Evolutionary conservation across 2,329 filamentous ascomycete species (phyloP).

Genomic region (Erysiphe pulchra): DNA sequence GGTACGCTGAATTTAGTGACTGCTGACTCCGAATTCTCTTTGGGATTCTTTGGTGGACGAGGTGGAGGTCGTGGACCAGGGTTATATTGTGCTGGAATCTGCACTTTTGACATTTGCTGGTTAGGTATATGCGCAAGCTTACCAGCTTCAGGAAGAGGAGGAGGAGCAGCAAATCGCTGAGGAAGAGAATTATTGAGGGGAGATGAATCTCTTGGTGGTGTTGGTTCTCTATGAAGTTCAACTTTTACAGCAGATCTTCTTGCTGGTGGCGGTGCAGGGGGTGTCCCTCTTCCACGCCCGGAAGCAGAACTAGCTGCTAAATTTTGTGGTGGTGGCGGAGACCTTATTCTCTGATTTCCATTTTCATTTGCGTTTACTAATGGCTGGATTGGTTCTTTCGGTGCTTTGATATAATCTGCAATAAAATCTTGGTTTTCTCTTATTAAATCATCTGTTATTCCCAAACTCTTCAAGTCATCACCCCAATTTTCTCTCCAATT

Average conservation of each 20-base stretch:
- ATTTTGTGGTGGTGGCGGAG: slow-evolving; percentile 34
- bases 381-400: slow-evolving; percentile 23
- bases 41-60: slow-evolving; percentile 29
- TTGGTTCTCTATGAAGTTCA: slow-evolving; percentile 21
- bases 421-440: slow-evolving; percentile 44
- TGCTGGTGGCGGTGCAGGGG: slow-evolving; percentile 30
- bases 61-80: slow-evolving; percentile 38
- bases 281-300: slow-evolving; percentile 16
- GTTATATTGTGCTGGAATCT: slow-evolving; percentile 20
- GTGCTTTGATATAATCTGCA: slow-evolving; percentile 32
- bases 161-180: slow-evolving; percentile 58
- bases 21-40: slow-evolving; percentile 30
- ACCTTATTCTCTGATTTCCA: slow-evolving; percentile 20
- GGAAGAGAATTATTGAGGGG: slow-evolving; percentile 34
- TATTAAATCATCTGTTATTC: slow-evolving; percentile 39
- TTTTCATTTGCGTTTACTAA: slow-evolving; percentile 17
- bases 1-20: slow-evolving; percentile 46
- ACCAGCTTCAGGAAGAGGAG: slow-evolving; percentile 70
- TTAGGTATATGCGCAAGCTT: slow-evolving; percentile 41
- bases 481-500: slow-evolving; percentile 40
- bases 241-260: slow-evolving; percentile 29
- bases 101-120: slow-evolving; percentile 17
- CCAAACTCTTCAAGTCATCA: slow-evolving; percentile 34
- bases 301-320: slow-evolving; percentile 13
- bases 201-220: slow-evolving; percentile 44